These are phyloP conservation scores for Scheffersomyces titani DNA, from an alignment of 1,139 yeast genomes.

Conservation along the genomic window DNA sequence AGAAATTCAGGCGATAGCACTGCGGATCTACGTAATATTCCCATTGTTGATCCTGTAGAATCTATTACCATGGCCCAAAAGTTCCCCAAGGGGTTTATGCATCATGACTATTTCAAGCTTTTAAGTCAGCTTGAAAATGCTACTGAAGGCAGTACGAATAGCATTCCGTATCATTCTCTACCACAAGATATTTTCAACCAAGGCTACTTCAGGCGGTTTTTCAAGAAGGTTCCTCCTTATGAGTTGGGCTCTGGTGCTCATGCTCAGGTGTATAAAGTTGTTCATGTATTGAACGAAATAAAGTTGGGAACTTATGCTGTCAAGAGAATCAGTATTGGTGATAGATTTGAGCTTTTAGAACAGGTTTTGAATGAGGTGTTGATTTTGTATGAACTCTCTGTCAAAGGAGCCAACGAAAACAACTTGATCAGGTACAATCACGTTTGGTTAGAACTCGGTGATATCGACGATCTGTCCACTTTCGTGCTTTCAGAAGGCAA, in stretches of 20 bases:
- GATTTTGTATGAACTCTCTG: conserved; percentile 52
- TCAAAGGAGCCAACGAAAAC: conserved; percentile 41
- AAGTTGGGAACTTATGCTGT: conserved; percentile 79
- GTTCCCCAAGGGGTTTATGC: conserved; percentile 28
- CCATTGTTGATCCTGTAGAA: not conserved
- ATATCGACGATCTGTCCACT: conserved; percentile 46
- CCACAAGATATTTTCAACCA: conserved; percentile 59
- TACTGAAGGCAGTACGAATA: conserved; percentile 11
- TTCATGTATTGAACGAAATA: conserved; percentile 70
- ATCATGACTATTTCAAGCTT: conserved; percentile 41
- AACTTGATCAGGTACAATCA: conserved; percentile 84
- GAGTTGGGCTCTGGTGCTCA: conserved; percentile 78
- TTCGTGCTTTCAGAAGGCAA: conserved; percentile 23
- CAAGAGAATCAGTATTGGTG: conserved; percentile 82
- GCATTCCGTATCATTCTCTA: conserved; percentile 12
- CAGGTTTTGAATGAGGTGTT: conserved; percentile 79
- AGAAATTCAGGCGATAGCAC: conserved; percentile 2
- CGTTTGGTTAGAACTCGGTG: conserved; percentile 85
- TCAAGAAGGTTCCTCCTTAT: conserved; percentile 44
- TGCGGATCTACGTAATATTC: not conserved
- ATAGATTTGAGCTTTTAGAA: conserved; percentile 64
- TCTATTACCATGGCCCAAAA: not conserved
- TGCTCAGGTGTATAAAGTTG: conserved; percentile 82
- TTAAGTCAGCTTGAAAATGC: conserved; percentile 24
- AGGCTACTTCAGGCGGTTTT: conserved; percentile 73